Evolutionary conservation across 2,329 filamentous ascomycete genomes (phyloP).

Genomic region (Pyrenophora teres): DNA sequence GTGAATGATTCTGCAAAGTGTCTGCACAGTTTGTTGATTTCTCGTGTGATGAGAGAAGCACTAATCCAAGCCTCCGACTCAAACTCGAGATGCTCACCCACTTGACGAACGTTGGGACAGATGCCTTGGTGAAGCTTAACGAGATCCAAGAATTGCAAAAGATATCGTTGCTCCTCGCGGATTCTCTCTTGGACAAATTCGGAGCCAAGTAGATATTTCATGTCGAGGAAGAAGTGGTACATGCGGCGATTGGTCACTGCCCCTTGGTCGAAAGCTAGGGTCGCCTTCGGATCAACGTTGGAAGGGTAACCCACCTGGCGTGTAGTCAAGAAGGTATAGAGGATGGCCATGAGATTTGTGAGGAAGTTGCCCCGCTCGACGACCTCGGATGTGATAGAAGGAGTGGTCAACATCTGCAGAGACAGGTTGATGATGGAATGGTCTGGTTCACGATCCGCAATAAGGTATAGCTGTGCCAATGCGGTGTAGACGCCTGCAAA

Average conservation of each 20-base stretch:
- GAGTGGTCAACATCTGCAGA: constrained; percentile 93
- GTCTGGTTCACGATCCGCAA: constrained; percentile 94
- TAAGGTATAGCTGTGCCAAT: constrained; percentile 89
- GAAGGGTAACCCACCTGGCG: constrained; percentile 93
- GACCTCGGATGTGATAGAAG: constrained; percentile 94
- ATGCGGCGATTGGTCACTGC: constrained; percentile 93
- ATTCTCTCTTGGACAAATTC: constrained; percentile 86
- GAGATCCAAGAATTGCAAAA: constrained; percentile 92
- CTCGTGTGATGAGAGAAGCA: constrained; percentile 88
- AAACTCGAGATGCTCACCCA: constrained; percentile 96
- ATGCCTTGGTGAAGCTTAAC: constrained; percentile 97
- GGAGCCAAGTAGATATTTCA: constrained; percentile 88
- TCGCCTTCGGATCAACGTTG: constrained; percentile 83
- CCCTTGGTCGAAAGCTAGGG: constrained; percentile 89
- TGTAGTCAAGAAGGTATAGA: constrained; percentile 96
- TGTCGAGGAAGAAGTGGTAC: constrained; percentile 96
- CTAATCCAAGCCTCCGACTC: constrained; percentile 98
- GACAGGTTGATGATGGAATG: constrained; percentile 99
- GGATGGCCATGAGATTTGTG: constrained; percentile 90
- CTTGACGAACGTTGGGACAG: constrained; percentile 87
- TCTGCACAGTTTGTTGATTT: constrained; percentile 90
- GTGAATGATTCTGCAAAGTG: constrained; percentile 88
- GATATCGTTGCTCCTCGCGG: constrained; percentile 80
- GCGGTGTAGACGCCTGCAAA: constrained; percentile 95
- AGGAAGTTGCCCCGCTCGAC: constrained; percentile 95